A percentile compares a stretch with the other conserved stretches of the same genome.
Conservation (phyloP, 345 rosid species). For the Gossypium bickii region DNA sequence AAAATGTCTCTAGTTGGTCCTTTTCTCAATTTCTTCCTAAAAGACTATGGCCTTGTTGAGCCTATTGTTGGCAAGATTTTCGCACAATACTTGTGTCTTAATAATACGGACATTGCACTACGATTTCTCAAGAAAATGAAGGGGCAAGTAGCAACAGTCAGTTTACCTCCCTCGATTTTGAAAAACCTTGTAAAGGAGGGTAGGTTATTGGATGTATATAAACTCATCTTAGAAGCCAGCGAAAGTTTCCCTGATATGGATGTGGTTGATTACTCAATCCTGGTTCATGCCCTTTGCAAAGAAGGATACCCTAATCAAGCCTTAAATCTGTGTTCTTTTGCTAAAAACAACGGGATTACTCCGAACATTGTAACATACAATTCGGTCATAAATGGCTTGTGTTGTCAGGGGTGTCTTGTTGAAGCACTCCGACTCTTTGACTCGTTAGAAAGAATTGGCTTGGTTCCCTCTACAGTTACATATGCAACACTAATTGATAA, state of each 20-base stretch:
- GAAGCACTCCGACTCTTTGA: constrained; percentile 89
- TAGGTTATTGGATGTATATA: constrained; percentile 59
- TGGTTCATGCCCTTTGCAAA: constrained; percentile 69
- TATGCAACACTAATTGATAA: constrained; percentile 58
- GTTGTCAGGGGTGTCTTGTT: constrained; percentile 68
- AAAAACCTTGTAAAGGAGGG: constrained; percentile 41
- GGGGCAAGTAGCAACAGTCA: constrained; percentile 21
- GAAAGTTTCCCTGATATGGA: constrained; percentile 44
- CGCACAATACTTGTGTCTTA: constrained; percentile 41
- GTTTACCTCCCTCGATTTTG: constrained; percentile 38
- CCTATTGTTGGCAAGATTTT: constrained; percentile 35
- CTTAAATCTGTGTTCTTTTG: constrained; percentile 54
- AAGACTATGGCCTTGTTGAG: constrained; percentile 46
- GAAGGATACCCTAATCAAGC: constrained; percentile 58
- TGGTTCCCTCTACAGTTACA: constrained; percentile 59
- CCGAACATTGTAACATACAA: constrained; percentile 67
- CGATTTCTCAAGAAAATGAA: constrained; percentile 37
- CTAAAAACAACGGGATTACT: constrained; percentile 42
- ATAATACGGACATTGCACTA: constrained; percentile 31
- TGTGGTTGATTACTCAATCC: constrained; percentile 55
- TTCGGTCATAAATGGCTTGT: constrained; percentile 62
- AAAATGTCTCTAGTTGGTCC: constrained; percentile 29
- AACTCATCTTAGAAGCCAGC: constrained; percentile 40
- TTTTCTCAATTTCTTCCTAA: constrained; percentile 34
- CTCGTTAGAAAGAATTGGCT: constrained; percentile 55